Base-by-base conservation (phyloP, 208 protist genomes). In the Trypanosoma vivax region DNA sequence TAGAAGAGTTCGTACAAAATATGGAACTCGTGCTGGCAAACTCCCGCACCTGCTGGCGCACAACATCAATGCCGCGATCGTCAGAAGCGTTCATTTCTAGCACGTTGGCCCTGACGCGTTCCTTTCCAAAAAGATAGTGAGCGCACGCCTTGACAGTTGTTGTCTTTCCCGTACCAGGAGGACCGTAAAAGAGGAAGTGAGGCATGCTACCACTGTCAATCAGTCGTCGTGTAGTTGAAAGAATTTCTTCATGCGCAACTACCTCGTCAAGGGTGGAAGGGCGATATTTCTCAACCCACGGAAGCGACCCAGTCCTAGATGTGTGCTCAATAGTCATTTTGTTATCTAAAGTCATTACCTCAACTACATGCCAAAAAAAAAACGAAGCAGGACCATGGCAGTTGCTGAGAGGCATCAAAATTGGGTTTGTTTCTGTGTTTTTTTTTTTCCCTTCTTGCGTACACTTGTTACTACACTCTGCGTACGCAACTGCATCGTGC, bases 1-100 rank as follows among this genome's bases (percentile, higher is more conserved):
- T 39, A 29, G 43, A 30, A 27, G 31, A 14, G 18, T 2, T 33
- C 38, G 71, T 60, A 23, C 76, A 84, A 60, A 98, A 98, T 47
- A 99, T 91, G 31, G 90, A 96, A 28, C 84, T 74, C 23, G 97
- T 99, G 49, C 86, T 96, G 11, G 97, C 94, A 77, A 99, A 99
- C 34, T 92, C 79, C 54, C 98, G 98, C 33, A 99, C 97, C 65
- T 99, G 78, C 14, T 99, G 76, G 46, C 97, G 84, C 18, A 99
- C 97, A 3, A 99, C 95, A 61, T 97, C 90, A 50, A 99, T 99
- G 53, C 97, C 97, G 30, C 98, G 82, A 43, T 99, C 97, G 64
- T 99, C 98, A 0, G 97, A 99, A 7, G 98, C 98, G 65, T 99
- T 99, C 50, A 99, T 84, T 58, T 97, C 91, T n/a, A 98, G 73